Evolutionary conservation across 139 green algal species (phyloP).

Genomic region (Asterochloris sp.): DNA sequence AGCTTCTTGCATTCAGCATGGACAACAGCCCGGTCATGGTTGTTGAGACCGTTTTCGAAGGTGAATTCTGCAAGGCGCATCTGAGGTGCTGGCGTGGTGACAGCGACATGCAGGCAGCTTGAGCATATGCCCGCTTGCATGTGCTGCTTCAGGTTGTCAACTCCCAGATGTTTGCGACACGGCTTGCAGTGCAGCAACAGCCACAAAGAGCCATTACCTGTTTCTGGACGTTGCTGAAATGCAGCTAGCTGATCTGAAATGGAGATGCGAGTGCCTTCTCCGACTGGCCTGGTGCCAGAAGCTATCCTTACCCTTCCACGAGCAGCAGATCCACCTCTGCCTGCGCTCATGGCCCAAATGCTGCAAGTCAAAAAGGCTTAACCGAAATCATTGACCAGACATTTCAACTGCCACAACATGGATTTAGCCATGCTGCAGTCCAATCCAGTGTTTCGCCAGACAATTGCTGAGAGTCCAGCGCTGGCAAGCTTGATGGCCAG

Average conservation of each 20-base stretch:
- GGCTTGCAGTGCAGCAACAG: not conserved
- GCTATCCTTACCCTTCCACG: not conserved
- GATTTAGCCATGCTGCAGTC: not conserved
- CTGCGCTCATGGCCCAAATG: too few species aligned
- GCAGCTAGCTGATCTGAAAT: slow-evolving; percentile 5
- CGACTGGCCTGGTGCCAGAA: not conserved
- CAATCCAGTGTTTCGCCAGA: too few species aligned
- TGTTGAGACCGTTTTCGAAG: slow-evolving; percentile 62
- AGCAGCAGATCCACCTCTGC: not conserved
- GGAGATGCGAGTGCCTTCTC: not conserved
- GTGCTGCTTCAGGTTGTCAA: not conserved
- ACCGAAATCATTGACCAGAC: too few species aligned
- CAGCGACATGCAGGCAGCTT: too few species aligned
- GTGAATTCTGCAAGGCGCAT: slow-evolving; percentile 43
- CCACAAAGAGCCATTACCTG: not conserved
- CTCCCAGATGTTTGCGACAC: not conserved
- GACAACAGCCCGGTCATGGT: slow-evolving; percentile 72
- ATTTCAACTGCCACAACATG: not conserved
- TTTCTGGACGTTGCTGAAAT: slow-evolving; percentile 2
- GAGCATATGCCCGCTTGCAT: too few species aligned
- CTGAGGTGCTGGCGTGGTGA: too few species aligned
- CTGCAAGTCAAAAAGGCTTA: too few species aligned
- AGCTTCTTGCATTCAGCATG: slow-evolving; percentile 64
- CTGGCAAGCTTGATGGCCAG: too few species aligned
- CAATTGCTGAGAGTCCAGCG: too few species aligned